Evolutionary conservation across 2,329 filamentous ascomycete species (phyloP), one percentile per base, ranked within the genome.

Genomic region (Ophiostoma himal-ulmi): DNA sequence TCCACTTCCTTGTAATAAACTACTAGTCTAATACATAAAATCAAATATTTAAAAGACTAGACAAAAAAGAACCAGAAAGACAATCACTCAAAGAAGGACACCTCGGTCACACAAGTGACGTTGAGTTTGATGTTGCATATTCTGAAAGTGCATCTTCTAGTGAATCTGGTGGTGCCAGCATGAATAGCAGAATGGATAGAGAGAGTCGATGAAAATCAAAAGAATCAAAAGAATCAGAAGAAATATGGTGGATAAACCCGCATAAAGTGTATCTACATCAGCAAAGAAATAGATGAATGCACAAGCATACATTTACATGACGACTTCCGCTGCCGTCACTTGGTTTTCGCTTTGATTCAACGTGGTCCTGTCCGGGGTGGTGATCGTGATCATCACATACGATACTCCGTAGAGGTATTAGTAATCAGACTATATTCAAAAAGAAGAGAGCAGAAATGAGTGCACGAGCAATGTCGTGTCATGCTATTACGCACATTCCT

Each of bases 331-430:
- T 30, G 3, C 41, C 41, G 13, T 14, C 17, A 48, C 17, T 48
- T 48, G 7, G 11, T 48, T 8, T 20, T 57, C 7, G 52, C 52
- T 57, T 57, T 22, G 22, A 57, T 57, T 17, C 52, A 57, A 57
- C 52, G 52, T 57, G 52, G 52, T 22, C 22, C 52, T 57, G 22
- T 57, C 52, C 52, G 52, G 52, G 52, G 52, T n/a, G 52, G 52
- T 57, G 52, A 57, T 57, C 52, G 22, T 57, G 52, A 57, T 57
- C 52, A 26, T 26, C 52, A 26, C 11, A 13, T 10, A 44, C 14
- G 39, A 11, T 20, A 20, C 17, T 48, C 20, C 17, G 17, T 8
- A 44, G 7, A 48, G 17, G n/a, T 8, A 48, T 48, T 48, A 48
- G 17, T 48, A 48, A 48, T 48, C 44, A 20, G 44, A 48, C 44